Base-by-base conservation (phyloP, 176 grass and related monocot genomes). In the Tuctoria greenei region DNA sequence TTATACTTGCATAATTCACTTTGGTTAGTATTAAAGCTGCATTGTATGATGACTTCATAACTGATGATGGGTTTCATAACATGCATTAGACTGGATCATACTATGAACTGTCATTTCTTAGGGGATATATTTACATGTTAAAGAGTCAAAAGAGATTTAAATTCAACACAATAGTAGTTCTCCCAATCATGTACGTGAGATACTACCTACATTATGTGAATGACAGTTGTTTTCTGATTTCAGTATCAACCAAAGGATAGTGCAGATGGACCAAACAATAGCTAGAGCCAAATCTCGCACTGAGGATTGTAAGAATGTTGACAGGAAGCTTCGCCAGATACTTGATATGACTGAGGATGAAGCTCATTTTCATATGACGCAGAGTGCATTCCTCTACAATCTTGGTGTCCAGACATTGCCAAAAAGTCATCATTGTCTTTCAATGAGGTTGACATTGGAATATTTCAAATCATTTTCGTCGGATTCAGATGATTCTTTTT, bases 361-460 rank as follows among this genome's bases (percentile, higher is more conserved):
- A 86, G 82, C 87, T 71, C 87, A 88, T 65, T 98, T 98, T 84
- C 91, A 98, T 81, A 91, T 85, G 87, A 87, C 83, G 63, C 95
- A 98, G 79, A 92, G 89, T 84, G 91, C 89, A 67, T 94, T 95
- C 77, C 84, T 98, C 65, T 98, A 94, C 82, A 78, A 90, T 36
- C 91, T 98, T 23, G 87, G 87, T 82, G 69, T 90, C 68, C 87
- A 86, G 56, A 95, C 91, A 27, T 86, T 98, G 79, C 89, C 87
- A 21, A 98, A 98, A 85, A 94, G 86, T 75, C 84, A 92, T 64
- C 91, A 98, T 65, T 98, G 95, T 67, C 80, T 94, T 41, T 90
- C 70, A 67, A 92, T 98, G 91, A 92, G 95, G 64, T 82, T 98
- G 82, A 98, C 95, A 67, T 74, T 98, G 59, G 95, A 98, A 70